Evolutionary conservation across 148 eudicot species (phyloP).

Genomic region (Rhododendron vialii): DNA sequence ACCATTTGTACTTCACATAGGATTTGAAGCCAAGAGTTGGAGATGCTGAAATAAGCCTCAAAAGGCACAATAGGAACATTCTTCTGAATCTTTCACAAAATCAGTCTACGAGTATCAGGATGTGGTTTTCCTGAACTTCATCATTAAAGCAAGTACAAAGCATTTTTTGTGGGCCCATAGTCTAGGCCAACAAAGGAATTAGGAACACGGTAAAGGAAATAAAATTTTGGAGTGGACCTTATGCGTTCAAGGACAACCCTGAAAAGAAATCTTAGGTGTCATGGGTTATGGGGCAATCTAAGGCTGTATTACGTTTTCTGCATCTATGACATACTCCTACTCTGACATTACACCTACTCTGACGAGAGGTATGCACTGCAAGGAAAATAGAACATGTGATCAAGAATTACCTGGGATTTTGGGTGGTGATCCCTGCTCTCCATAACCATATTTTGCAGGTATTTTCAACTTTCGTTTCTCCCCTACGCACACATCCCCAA

Average conservation of each 20-base stretch:
- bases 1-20: no score
- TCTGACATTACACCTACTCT: background rate
- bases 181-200: background rate
- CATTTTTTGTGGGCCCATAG: background rate
- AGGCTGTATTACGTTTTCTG: background rate
- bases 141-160: background rate
- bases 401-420: conserved; percentile 71
- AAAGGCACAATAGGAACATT: background rate
- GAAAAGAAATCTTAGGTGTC: background rate
- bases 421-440: conserved; percentile 95
- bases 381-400: background rate
- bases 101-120: background rate
- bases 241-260: background rate
- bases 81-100: background rate
- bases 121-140: background rate
- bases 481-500: conserved; percentile 88
- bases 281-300: background rate
- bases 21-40: no score
- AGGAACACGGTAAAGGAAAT: background rate
- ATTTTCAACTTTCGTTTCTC: conserved; percentile 96
- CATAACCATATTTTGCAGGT: conserved; percentile 40
- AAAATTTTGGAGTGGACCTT: background rate
- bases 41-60: background rate
- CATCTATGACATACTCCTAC: background rate
- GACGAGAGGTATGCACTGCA: background rate